phyloP scores from a whole-genome alignment of 1,139 yeast species.

The Zygosaccharomyces sapae region DNA sequence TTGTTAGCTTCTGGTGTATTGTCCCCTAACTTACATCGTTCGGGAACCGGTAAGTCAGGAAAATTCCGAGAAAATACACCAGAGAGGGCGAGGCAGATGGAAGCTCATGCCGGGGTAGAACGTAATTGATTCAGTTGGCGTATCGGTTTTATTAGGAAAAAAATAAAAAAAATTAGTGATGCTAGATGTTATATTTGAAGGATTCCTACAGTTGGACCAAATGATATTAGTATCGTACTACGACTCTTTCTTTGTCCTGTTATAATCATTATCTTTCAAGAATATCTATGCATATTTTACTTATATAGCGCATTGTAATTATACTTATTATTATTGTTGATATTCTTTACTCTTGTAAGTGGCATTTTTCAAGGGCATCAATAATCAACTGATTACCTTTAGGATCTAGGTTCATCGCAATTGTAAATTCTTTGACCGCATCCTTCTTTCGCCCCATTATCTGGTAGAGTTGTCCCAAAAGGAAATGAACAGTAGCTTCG shows the following conservation, averaged over 20 bases:
- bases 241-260: not conserved
- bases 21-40: constrained; percentile 21
- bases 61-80: constrained; percentile 12
- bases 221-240: not conserved
- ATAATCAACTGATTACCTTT: constrained; percentile 84
- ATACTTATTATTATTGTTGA: not conserved
- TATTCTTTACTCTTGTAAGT: constrained; percentile 27
- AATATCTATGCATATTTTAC: not conserved
- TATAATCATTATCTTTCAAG: not conserved
- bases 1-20: constrained; percentile 26
- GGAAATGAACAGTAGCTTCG: constrained; percentile 88
- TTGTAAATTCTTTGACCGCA: constrained; percentile 83
- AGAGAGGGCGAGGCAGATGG: constrained; percentile 9
- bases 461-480: constrained; percentile 82
- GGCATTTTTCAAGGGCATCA: constrained; percentile 66
- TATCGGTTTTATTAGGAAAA: not conserved
- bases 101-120: constrained; percentile 10
- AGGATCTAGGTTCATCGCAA: constrained; percentile 88
- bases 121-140: constrained; percentile 7
- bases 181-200: not conserved
- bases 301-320: constrained; percentile 10
- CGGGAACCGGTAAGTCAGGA: constrained; percentile 9
- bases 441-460: constrained; percentile 66
- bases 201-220: not conserved
- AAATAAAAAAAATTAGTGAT: not conserved